Evolutionary conservation across 192 early-diverging fungal species (phyloP).

Genomic region (Powellomyces hirtus): DNA sequence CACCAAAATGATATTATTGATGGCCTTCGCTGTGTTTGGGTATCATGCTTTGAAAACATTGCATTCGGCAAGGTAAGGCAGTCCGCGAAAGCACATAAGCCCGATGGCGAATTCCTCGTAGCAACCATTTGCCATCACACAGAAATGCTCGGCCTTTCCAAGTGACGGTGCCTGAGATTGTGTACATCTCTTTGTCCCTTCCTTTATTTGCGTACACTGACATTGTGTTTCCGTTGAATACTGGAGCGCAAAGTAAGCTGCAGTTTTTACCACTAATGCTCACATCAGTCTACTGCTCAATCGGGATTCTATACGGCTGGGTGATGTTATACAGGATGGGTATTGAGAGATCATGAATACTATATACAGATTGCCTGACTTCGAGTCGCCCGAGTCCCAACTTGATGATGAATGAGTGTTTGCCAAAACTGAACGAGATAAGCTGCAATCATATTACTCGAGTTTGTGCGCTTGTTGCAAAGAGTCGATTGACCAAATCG

Average conservation of each 20-base stretch:
- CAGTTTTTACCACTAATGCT: slow-evolving; percentile 82
- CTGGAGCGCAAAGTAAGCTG: slow-evolving; percentile 48
- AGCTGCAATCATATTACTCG: neutral
- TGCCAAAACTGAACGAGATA: too few species aligned
- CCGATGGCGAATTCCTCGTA: too few species aligned
- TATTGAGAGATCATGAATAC: neutral
- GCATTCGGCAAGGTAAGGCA: too few species aligned
- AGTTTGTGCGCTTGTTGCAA: slow-evolving; percentile 14
- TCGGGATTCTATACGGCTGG: slow-evolving; percentile 71
- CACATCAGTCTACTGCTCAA: slow-evolving; percentile 70
- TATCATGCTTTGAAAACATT: neutral
- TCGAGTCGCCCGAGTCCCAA: too few species aligned
- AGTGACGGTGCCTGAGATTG: neutral
- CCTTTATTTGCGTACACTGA: slow-evolving; percentile 8
- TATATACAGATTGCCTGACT: too few species aligned
- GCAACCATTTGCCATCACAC: too few species aligned
- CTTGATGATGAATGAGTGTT: too few species aligned
- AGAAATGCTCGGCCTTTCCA: too few species aligned
- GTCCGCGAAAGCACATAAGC: neutral
- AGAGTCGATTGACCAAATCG: slow-evolving; percentile 29
- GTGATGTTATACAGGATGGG: slow-evolving; percentile 1
- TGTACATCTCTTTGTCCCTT: neutral
- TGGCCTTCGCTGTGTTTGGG: slow-evolving; percentile 7
- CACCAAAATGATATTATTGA: neutral
- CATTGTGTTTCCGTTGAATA: slow-evolving; percentile 50